These are phyloP conservation scores for Nakataea oryzae DNA, from an alignment of 2,329 filamentous ascomycete species.

Conservation along the genomic window DNA sequence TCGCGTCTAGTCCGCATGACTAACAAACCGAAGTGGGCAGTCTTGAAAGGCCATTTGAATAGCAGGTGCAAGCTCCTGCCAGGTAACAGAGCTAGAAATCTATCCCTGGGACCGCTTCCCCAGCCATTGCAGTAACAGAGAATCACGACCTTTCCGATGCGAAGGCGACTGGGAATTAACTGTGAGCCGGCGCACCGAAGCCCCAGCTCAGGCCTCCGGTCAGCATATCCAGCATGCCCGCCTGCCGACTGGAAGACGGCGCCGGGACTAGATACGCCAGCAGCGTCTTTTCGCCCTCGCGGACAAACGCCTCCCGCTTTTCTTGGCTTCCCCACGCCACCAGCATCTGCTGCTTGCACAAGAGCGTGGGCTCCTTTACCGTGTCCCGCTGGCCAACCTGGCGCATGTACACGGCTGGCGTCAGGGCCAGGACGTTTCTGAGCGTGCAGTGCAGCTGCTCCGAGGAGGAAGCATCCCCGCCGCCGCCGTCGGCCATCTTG, in stretches of 20 bases:
- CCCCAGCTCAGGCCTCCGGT: not conserved
- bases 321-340: conserved; percentile 26
- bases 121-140: too few species aligned
- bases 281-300: conserved; percentile 1
- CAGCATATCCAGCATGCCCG: not conserved
- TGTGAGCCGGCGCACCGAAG: not conserved
- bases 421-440: conserved; percentile 21
- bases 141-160: not conserved
- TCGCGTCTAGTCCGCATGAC: too few species aligned
- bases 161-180: not conserved
- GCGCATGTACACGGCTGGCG: conserved; percentile 24
- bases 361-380: conserved; percentile 20
- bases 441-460: conserved; percentile 21
- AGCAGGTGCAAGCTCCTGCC: too few species aligned
- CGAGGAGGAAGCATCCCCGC: conserved; percentile 17
- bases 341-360: conserved; percentile 26
- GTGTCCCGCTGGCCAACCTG: conserved; percentile 21
- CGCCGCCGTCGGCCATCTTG: conserved; percentile 11
- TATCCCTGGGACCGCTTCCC: too few species aligned
- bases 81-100: too few species aligned
- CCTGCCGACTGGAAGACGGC: not conserved
- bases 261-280: not conserved
- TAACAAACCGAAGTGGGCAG: too few species aligned
- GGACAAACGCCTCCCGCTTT: conserved; percentile 11
- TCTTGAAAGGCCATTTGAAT: too few species aligned